Base-by-base conservation (phyloP, 495 filamentous ascomycete species). In the Talaromyces adpressus region DNA sequence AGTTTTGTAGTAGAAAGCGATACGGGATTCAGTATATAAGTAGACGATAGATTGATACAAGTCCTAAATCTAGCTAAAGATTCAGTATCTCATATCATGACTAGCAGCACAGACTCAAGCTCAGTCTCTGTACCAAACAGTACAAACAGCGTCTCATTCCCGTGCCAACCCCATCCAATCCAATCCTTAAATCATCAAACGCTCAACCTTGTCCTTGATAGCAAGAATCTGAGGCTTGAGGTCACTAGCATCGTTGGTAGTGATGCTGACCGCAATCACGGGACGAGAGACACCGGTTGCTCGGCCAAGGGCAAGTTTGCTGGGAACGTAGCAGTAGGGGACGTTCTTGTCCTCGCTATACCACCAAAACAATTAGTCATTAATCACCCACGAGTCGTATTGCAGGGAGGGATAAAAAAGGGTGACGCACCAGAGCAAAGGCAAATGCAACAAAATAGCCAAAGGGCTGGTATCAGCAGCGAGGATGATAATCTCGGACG, bases 181-280 rank as follows among this genome's bases (percentile, higher is more conserved):
- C 8, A 25, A 29, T 45, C 59, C 72, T 86, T 91, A 98, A 79
- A 98, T 95, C 86, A 93, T 91, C 62, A 97, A 83, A 70, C 94
- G 84, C 82, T 98, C 94, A 49, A 98, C 91, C 87, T 97, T 94
- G 74, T 93, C 89, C 83, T 93, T 96, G 69, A 98, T 77, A 53
- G 82, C 77, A 63, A 88, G 80, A 74, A 98, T 97, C 83, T 94
- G 91, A 66, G 81, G 81, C 77, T 87, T 87, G 32, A 98, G 81
- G 71, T 97, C 94, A 69, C 84, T 89, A 14, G 90, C 91, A 78
- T 97, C 94, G 82, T 97, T 98, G 68, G 89, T 92, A 41, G 91
- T 96, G 70, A 97, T 93, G 65, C 84, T 88, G 45, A 85, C 87
- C 47, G 90, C 87, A 68, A 98, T 97, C 45, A 98, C 92, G 51